Conservation (phyloP, 495 filamentous ascomycete genomes). For the Penicillium crystallinum region DNA sequence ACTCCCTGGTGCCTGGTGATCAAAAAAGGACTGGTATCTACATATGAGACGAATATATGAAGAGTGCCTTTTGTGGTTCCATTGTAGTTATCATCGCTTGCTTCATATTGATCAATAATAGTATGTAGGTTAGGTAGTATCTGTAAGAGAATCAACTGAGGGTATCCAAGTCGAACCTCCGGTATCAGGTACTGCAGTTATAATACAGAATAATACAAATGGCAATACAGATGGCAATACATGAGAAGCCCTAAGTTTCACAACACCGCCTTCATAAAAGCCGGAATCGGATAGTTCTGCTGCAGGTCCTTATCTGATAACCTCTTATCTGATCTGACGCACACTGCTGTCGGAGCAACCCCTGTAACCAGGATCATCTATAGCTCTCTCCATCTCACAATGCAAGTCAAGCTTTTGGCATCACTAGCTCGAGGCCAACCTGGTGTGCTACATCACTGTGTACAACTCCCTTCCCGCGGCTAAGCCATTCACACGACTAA, state of each 20-base stretch:
- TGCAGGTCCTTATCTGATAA: conserved; percentile 8
- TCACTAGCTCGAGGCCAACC: conserved; percentile 20
- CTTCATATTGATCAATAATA: too few species aligned
- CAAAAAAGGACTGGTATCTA: too few species aligned
- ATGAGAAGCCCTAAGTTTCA: conserved; percentile 6
- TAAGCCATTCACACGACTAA: background rate
- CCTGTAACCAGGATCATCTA: background rate
- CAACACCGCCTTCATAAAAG: background rate
- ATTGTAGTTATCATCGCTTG: too few species aligned
- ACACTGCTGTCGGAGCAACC: background rate
- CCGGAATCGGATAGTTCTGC: background rate
- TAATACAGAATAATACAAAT: conserved; percentile 1
- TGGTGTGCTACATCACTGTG: conserved; percentile 25
- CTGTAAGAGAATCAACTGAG: too few species aligned
- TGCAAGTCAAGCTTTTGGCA: conserved; percentile 21
- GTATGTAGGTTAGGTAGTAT: too few species aligned
- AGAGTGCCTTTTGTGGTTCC: too few species aligned
- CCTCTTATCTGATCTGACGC: conserved; percentile 23
- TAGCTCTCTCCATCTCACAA: background rate
- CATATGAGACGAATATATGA: too few species aligned
- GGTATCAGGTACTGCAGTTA: background rate
- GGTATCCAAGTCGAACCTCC: background rate
- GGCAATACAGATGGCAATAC: too few species aligned
- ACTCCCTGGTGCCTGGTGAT: too few species aligned
- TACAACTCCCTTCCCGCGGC: background rate